Base-by-base conservation (phyloP, 305 asterid species). In the Fraxinus nigra region DNA sequence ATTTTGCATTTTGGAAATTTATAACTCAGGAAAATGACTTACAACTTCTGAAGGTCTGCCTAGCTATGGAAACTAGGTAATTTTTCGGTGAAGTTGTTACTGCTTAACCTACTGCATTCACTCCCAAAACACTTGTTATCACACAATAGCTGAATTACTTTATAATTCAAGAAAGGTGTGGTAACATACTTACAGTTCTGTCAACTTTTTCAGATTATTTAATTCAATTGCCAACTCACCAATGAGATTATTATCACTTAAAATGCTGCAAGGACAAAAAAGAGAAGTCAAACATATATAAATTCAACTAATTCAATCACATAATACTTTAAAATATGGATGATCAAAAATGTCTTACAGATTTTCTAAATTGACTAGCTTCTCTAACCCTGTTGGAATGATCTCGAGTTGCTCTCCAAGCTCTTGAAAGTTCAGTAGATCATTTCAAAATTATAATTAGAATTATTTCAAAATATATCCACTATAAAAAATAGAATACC, bases 361-460 rank as follows among this genome's bases (percentile, higher is more conserved):
- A 24, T 24, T 24, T 24, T 24, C 26, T 24, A 24, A 24, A 24
- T 24, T 24, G 26, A 24, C 26, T 24, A 24, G 26, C 26, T 24
- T 24, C 85, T 92, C 92, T 0, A 90, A 83, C 86, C 89, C 87
- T 13, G 85, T 88, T 37, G 94, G 94, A 81, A 91, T 48, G 0
- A 81, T 77, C 75, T 91, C 93, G 79, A 77, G 84, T 90, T 91
- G 85, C 28, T 81, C 79, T 24, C 26, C 26, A 24, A 24, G 26
- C 26, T 24, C 92, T 92, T 91, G 90, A 24, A 24, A 24, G 26
- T 24, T 38, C 16, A 18, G 0, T 16, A 16, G 34, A 18, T 32
- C 2, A 28, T 28, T 48, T 72, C 43, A 76, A 56, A 78, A 40
- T 72, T 59, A 40, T 38, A 38, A 46, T 35, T 9, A 37, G 65